Evolutionary conservation across 2,329 filamentous ascomycete species (phyloP).

Genomic region (Scedosporium minutisporum): DNA sequence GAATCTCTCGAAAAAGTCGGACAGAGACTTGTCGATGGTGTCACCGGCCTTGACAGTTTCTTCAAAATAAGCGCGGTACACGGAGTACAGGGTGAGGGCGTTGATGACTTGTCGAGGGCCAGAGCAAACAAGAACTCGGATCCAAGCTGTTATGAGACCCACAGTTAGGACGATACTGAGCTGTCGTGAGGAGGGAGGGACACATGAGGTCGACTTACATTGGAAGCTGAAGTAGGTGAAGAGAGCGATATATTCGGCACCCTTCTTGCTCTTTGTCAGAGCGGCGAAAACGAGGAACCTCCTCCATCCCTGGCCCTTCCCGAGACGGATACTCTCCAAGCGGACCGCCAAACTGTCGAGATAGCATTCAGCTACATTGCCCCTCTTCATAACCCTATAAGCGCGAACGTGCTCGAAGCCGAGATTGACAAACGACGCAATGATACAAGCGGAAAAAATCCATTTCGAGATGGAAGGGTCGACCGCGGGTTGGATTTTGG

Average conservation of each 20-base stretch:
- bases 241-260: constrained; percentile 78
- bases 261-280: constrained; percentile 84
- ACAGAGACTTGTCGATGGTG: constrained; percentile 61
- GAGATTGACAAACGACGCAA: constrained; percentile 78
- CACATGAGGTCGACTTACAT: constrained; percentile 29
- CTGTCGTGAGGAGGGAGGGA: background rate
- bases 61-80: constrained; percentile 55
- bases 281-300: constrained; percentile 89
- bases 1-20: constrained; percentile 67
- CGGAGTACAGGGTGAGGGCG: constrained; percentile 75
- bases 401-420: constrained; percentile 73
- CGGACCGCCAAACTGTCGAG: constrained; percentile 79
- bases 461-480: constrained; percentile 74
- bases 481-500: constrained; percentile 69
- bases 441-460: constrained; percentile 91
- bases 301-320: constrained; percentile 68
- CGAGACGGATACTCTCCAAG: constrained; percentile 71
- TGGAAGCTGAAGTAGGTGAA: constrained; percentile 80
- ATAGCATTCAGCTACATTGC: constrained; percentile 84
- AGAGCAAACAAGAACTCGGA: constrained; percentile 82
- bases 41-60: constrained; percentile 17
- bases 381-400: constrained; percentile 68
- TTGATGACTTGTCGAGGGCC: constrained; percentile 90
- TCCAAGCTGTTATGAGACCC: constrained; percentile 50
- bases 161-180: constrained; percentile 10